Evolutionary conservation across 2,329 filamentous ascomycete genomes (phyloP), one percentile per base, ranked within the genome.

Genomic region (Fusarium sp.): DNA sequence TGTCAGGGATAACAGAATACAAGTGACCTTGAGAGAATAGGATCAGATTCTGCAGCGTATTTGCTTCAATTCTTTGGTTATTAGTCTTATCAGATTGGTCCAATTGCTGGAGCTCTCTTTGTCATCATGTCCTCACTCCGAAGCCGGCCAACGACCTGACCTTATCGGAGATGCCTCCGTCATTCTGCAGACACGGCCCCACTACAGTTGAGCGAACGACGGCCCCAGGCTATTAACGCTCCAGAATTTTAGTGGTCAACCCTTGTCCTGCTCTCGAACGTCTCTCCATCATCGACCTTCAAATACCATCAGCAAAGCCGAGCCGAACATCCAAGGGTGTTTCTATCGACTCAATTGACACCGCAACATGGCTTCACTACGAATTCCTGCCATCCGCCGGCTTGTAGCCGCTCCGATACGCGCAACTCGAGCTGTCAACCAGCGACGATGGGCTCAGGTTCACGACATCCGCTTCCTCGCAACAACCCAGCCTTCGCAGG

Each of bases 391-490:
- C 23, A 78, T 89, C 38, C 85, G 86, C 38, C 80, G 83, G 60
- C 71, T 87, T 30, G 67, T 76, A 56, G 71, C 71, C 69, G 73
- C 73, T 57, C 75, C 77, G 14, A 51, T 76, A 43, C 77, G 76
- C 52, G 65, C 73, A 12, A 69, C 76, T 26, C 76, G 75, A 64
- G 73, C 74, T 53, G 69, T 76, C 56, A 77, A 81, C 70, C 95
- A 97, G 79, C 88, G 90, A 56, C 89, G 94, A 77, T 96, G 93
- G 91, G 95, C 95, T 3, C 93, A 93, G 74, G 94, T 97, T 28
- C 93, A 96, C 78, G 93, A 97, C 79, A 89, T 97, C 46, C 93
- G 94, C 68, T 97, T 95, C 83, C 86, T 97, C 44, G 91, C 91
- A 63, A 96, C 93, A 17, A 92, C 94, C 64, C 87, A 88, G 58